Conservation (phyloP, 768 basidiomycete genomes). For the Gloeostereum incarnatum region DNA sequence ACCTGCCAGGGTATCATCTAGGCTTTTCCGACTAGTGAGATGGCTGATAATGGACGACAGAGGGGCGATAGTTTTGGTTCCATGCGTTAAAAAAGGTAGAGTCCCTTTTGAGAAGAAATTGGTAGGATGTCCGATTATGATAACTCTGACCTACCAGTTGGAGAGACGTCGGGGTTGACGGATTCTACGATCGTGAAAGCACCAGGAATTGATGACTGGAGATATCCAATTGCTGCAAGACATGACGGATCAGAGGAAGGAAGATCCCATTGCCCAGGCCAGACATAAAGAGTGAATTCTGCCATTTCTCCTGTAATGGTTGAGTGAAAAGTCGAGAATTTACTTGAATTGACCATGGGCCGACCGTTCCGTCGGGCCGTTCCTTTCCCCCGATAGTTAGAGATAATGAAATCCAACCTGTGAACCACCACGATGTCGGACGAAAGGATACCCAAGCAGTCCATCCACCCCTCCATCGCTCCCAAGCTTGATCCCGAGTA, state of each 20-base stretch:
- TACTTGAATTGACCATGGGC: too few relatives aligned
- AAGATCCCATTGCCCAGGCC: conserved; percentile 59
- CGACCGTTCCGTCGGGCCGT: too few relatives aligned
- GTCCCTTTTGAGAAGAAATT: conserved; percentile 35
- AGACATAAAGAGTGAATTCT: conserved; percentile 36
- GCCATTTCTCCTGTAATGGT: too few relatives aligned
- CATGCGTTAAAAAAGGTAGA: conserved; percentile 63
- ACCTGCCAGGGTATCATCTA: conserved; percentile 38
- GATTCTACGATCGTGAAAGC: conserved; percentile 53
- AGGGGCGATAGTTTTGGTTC: conserved; percentile 35
- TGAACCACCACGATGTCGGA: conserved; percentile 15
- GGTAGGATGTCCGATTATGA: conserved; percentile 8
- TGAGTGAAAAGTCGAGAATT: too few relatives aligned
- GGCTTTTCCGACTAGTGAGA: conserved; percentile 38
- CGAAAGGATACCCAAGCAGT: conserved; percentile 34
- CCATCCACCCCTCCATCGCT: conserved; percentile 55
- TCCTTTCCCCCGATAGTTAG: too few relatives aligned
- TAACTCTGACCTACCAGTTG: conserved; percentile 49
- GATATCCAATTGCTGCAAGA: conserved; percentile 55
- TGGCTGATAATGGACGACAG: conserved; percentile 60
- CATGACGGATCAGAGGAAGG: conserved; percentile 61
- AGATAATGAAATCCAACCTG: not conserved
- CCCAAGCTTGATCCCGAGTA: conserved; percentile 59
- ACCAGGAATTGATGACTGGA: conserved; percentile 64
- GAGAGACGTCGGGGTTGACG: conserved; percentile 62